Base-by-base conservation (phyloP, 805 yeast species). In the Hanseniaspora nectarophila region DNA sequence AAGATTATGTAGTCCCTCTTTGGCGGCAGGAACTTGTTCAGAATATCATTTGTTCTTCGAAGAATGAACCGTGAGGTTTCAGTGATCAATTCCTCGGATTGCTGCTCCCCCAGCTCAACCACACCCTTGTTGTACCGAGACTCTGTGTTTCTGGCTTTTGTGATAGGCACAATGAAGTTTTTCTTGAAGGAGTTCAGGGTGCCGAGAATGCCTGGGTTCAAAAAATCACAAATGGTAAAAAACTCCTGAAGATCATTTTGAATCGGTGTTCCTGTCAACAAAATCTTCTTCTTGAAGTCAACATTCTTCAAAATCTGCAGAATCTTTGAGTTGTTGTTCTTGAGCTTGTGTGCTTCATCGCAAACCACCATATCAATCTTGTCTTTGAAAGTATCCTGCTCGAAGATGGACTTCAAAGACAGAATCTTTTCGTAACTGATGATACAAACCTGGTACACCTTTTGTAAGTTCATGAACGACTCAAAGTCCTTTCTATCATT, bases 321-420 rank as follows among this genome's bases (percentile, higher is more conserved):
- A 0, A 84, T 78, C 63, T 86, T 88, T 54, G 85, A 86, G 9
- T 79, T 69, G 5, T 78, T 72, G 58, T 78, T 85, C 59, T 90
- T 92, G 57, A 92, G 71, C 45, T 95, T 72, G 64, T 92, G 98
- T 2, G 97, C 98, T 62, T 92, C 98, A 65, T 92, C 98, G 64
- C 96, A 92, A 0, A 92, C 76, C 18, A 92, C 67, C 16, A 92
- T 58, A 62, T 88, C 97, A 37, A 78, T 70, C 54, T 82, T 81
- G 6, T 71, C 69, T 21, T 73, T 66, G 59, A 80, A 71, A 6
- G 37, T 43, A 0, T 33, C 42, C 6, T 26, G 32, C 8, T 45
- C 46, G 28, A 52, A 52, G 18, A 52, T 45, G 7, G 33, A 33
- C n/a, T 45, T 46, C 23, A 52, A 23, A 15, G 73, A 72, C 15